These are phyloP conservation scores for Stagonosporopsis rhizophila DNA, from an alignment of 2,329 filamentous ascomycete genomes.

Conservation along the genomic window DNA sequence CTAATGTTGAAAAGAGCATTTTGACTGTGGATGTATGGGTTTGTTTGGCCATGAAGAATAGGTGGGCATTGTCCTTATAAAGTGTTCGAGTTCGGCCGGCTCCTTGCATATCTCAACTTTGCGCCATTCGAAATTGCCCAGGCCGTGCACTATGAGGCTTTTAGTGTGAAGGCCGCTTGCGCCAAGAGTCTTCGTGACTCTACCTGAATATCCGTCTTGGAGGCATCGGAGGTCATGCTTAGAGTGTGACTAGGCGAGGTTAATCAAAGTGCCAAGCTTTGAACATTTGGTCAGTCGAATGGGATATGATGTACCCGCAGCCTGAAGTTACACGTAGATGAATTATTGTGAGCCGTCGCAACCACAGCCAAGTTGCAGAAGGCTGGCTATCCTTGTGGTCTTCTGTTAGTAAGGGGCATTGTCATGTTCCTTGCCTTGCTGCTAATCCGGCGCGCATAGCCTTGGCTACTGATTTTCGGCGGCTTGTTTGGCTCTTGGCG, in stretches of 20 bases:
- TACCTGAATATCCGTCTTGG: background rate
- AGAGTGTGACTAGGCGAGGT: background rate
- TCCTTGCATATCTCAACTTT: background rate
- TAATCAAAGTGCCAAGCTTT: background rate
- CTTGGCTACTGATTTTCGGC: background rate
- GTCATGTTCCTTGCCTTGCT: too few relatives aligned
- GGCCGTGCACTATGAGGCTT: background rate
- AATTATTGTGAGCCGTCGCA: too few relatives aligned
- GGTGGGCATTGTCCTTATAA: background rate
- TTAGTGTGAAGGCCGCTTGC: background rate
- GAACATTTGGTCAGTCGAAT: too few relatives aligned
- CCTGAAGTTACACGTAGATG: too few relatives aligned
- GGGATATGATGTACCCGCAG: too few relatives aligned
- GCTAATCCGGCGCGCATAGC: too few relatives aligned
- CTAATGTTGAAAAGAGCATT: slow-evolving; percentile 24
- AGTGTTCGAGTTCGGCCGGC: background rate
- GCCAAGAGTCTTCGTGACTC: background rate
- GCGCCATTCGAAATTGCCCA: background rate
- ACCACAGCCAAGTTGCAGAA: too few relatives aligned
- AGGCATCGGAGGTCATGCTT: background rate
- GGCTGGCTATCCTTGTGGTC: too few relatives aligned
- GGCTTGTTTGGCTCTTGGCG: slow-evolving; percentile 6
- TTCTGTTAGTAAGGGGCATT: too few relatives aligned
- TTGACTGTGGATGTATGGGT: background rate
- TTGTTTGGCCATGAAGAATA: too few relatives aligned